These are phyloP conservation scores for Psilocybe subaeruginosa DNA, from an alignment of 768 basidiomycete species.

Conservation along the genomic window DNA sequence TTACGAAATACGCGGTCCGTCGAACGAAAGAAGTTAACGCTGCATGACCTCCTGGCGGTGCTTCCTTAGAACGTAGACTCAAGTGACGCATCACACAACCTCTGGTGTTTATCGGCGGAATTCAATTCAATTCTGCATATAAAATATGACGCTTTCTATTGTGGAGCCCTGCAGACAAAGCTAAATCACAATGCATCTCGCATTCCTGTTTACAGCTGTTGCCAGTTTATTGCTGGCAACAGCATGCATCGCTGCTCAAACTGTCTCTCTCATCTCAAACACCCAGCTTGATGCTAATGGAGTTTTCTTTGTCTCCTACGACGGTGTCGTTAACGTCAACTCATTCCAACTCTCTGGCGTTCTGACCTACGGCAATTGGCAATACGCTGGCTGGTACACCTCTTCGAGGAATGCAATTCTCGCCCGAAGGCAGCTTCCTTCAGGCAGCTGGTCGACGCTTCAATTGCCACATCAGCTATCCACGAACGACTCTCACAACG, in stretches of 20 bases:
- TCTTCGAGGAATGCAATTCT: slow-evolving; percentile 41
- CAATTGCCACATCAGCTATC: slow-evolving; percentile 45
- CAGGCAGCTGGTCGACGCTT: slow-evolving; percentile 42
- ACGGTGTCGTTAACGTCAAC: slow-evolving; percentile 50
- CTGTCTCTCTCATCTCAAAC: slow-evolving; percentile 40
- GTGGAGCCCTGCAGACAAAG: neutral
- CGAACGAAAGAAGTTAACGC: too few species aligned
- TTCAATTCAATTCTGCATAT: neutral
- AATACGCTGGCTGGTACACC: slow-evolving; percentile 51
- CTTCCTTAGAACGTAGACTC: neutral
- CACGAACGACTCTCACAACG: slow-evolving; percentile 47
- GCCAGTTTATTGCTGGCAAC: slow-evolving; percentile 12
- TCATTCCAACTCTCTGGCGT: slow-evolving; percentile 48
- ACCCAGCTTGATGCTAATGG: slow-evolving; percentile 41
- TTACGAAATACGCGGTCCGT: too few species aligned
- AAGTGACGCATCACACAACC: neutral
- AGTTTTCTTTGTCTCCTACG: slow-evolving; percentile 48
- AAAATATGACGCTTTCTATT: neutral
- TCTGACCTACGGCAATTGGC: slow-evolving; percentile 39
- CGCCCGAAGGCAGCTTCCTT: slow-evolving; percentile 42
- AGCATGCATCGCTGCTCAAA: slow-evolving; percentile 36
- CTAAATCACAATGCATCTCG: neutral
- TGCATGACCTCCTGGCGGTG: neutral
- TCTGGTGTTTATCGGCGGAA: neutral
- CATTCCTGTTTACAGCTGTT: slow-evolving; percentile 7